phyloP scores from a whole-genome alignment of 2,329 filamentous ascomycete genomes.

The Colletotrichum acutatum region DNA sequence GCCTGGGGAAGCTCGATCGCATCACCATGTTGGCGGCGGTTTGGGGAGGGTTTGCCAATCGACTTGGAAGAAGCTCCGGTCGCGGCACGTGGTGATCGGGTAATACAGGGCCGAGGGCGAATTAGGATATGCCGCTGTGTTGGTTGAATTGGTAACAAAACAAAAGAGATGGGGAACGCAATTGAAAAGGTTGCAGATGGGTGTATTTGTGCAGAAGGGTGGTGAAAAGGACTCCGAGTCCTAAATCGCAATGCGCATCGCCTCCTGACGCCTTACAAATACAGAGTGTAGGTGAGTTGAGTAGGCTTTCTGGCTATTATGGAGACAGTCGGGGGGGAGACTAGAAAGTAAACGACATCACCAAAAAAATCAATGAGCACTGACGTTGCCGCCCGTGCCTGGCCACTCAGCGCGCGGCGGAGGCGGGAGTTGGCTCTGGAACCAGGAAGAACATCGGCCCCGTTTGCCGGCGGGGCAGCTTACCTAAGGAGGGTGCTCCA shows the following conservation, averaged over 20 bases:
- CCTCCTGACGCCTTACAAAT: slow-evolving; percentile 35
- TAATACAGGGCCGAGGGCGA: slow-evolving; percentile 12
- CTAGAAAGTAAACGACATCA: slow-evolving; percentile 31
- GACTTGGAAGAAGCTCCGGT: slow-evolving; percentile 14
- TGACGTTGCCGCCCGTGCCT: slow-evolving; percentile 27
- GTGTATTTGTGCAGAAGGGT: slow-evolving; percentile 7
- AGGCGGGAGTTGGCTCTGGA: slow-evolving; percentile 17
- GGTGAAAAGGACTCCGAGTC: slow-evolving; percentile 15
- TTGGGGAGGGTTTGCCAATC: neutral
- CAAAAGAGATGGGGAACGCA: slow-evolving; percentile 3
- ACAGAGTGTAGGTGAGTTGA: slow-evolving; percentile 23
- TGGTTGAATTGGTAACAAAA: neutral
- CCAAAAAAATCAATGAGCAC: slow-evolving; percentile 31
- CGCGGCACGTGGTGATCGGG: slow-evolving; percentile 20
- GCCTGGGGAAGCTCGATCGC: slow-evolving; percentile 52
- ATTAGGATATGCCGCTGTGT: neutral
- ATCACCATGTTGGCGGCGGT: slow-evolving; percentile 49
- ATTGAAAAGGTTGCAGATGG: slow-evolving; percentile 1
- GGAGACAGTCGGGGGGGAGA: slow-evolving; percentile 12
- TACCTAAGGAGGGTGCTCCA: neutral
- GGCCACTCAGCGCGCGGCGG: slow-evolving; percentile 22
- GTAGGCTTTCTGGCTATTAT: slow-evolving; percentile 27
- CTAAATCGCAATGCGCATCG: slow-evolving; percentile 27
- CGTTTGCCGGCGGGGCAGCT: slow-evolving; percentile 8
- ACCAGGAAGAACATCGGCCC: slow-evolving; percentile 31